Base-by-base conservation (phyloP, 768 basidiomycete species). In the Mycena sanguinolenta region DNA sequence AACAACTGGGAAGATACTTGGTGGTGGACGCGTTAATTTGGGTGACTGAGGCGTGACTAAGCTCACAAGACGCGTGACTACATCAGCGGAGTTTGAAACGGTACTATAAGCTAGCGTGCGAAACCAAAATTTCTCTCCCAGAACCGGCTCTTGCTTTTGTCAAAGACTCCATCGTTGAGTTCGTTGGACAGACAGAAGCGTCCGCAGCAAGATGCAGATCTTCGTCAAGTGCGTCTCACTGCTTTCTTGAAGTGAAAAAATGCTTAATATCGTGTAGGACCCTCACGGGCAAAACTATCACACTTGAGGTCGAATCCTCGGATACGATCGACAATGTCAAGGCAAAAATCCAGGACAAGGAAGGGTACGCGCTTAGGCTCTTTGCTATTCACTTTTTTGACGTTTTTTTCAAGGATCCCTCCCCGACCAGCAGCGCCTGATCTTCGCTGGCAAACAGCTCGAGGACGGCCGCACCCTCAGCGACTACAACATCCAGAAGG, bases 401-500 rank as follows among this genome's bases (percentile, higher is more conserved):
- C 36, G 23, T 30, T 44, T 30, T 44, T 28, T 36, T 58, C 12
- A 73, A 95, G 94, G 28, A 96, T 95, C 63, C 94, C 95, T 65
- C 94, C n/a, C 93, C 74, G 95, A 97, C 84, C 96, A 97, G 83
- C 97, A 98, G 83, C 96, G 97, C 75, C 82, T 99, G 84, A 98
- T 99, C 87, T 99, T 99, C 81, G 97, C 97, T 63, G 97, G 97
- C 76, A 98, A 99, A 87, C 97, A 98, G 83, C 93, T 99, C 76
- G 97, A 99, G 87, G 98, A 99, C 84, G 98, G 98, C 73, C 94
- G 96, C 82, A 99, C 94, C 71, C 92, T 96, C 71, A 92, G 84
- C 81, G 95, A 96, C 86, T 97, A 97, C 84, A 97, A 97, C 88
- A 97, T 99, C 80, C 98, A 99, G 86, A 98, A 98, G 89, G 97